Evolutionary conservation across 768 basidiomycete genomes (phyloP).

Genomic region (Rhizopogon vulgaris): DNA sequence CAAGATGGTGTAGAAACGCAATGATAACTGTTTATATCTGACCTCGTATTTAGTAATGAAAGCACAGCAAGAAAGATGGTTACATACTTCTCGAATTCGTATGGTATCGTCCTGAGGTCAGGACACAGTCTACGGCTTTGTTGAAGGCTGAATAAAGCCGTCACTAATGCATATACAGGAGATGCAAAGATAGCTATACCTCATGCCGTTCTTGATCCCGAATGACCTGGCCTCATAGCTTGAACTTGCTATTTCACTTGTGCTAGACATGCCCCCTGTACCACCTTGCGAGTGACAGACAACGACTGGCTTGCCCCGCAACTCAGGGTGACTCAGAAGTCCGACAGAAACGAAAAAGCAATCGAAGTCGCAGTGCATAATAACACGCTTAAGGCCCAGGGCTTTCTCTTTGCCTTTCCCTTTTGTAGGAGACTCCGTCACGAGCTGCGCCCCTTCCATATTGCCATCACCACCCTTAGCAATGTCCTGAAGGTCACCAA

Average conservation of each 20-base stretch:
- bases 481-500: neutral
- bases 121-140: slow-evolving; percentile 78
- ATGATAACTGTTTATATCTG: slow-evolving; percentile 80
- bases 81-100: slow-evolving; percentile 82
- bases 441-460: slow-evolving; percentile 47
- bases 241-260: slow-evolving; percentile 91
- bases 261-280: slow-evolving; percentile 69
- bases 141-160: slow-evolving; percentile 47
- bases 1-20: slow-evolving; percentile 89
- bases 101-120: slow-evolving; percentile 70
- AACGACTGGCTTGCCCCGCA: slow-evolving; percentile 84
- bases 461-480: slow-evolving; percentile 29
- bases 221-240: slow-evolving; percentile 90
- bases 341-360: slow-evolving; percentile 97
- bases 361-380: slow-evolving; percentile 95
- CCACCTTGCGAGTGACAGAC: slow-evolving; percentile 91
- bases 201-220: slow-evolving; percentile 94
- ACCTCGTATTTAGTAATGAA: neutral
- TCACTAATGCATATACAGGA: neutral
- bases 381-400: slow-evolving; percentile 48
- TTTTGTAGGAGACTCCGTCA: slow-evolving; percentile 42
- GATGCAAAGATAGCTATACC: slow-evolving; percentile 37
- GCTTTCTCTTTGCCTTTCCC: slow-evolving; percentile 48
- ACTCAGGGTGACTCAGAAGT: slow-evolving; percentile 67
- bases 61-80: neutral